Evolutionary conservation across 140 eudicot genomes (phyloP), one percentile per base, ranked within the genome.

Genomic region (Stevia rebaudiana): DNA sequence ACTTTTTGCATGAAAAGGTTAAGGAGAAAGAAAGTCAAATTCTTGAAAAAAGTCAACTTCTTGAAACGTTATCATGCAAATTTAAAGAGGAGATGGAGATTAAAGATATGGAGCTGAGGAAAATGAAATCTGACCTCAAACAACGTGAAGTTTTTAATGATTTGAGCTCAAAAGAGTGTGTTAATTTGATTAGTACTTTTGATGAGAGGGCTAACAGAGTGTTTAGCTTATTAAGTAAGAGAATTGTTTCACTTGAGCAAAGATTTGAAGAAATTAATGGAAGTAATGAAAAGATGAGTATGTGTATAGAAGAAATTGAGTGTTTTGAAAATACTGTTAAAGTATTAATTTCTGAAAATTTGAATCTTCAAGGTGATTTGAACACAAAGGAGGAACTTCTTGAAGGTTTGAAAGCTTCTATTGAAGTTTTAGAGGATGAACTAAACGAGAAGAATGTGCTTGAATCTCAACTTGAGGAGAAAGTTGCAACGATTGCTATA

Each of bases 351-450:
- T 65, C 84, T 48, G 78, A 78, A 78, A 82, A 74, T 53, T 3
- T 39, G 1, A 39, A 70, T 51, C 81, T 84, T 49, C 74, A 76
- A 79, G 55, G 62, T 64, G 96, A 88, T 84, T 77, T 83, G 79
- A 53, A 62, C 12, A 76, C 84, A 74, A 92, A 92, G 76, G 94
- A 92, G 75, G 82, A 86, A 56, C 78, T 88, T 74, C 58, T 85
- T 67, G 84, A 83, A 54, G 94, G 97, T 12, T 54, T 57, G 63
- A 57, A 57, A 57, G 63, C 63, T 16, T 57, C 63, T 16, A 8
- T 57, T 15, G 28, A 57, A 44, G 63, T 57, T 33, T 17, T 88
- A 47, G 58, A 81, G 58, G 89, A 70, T 24, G 96, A 85, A 68
- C 82, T 84, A 69, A 66, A 85, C 49, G 75, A 74, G 66, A 82